These are phyloP conservation scores for Liriodendron chinense DNA, from an alignment of 164 flowering plant genomes.

Conservation along the genomic window DNA sequence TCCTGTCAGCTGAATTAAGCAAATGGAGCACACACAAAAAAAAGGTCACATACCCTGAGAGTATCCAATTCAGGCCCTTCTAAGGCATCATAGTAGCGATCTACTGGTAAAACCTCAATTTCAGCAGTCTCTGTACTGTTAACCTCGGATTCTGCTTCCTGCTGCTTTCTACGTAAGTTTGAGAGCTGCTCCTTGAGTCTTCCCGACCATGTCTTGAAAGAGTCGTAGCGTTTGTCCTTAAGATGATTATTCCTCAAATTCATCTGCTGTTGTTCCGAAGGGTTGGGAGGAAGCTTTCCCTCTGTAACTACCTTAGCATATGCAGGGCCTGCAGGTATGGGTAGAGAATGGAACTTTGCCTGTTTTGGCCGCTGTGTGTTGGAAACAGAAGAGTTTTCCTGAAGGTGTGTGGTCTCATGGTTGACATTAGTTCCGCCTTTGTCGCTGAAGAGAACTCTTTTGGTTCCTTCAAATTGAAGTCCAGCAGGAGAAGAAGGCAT, in stretches of 20 bases:
- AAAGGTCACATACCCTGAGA: conserved; percentile 44
- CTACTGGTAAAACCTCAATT: conserved; percentile 45
- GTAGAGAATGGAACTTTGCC: conserved; percentile 57
- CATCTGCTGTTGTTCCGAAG: conserved; percentile 4
- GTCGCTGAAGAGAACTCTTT: conserved; percentile 30
- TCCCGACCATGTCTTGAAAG: conserved; percentile 84
- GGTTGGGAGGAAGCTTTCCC: neutral
- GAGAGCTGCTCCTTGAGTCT: conserved; percentile 67
- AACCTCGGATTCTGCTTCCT: conserved; percentile 24
- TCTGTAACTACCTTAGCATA: conserved; percentile 10
- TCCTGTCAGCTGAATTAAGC: too few species aligned
- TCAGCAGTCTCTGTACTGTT: conserved; percentile 19
- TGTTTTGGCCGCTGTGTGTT: conserved; percentile 14
- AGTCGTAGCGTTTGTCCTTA: conserved; percentile 55
- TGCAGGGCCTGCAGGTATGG: conserved; percentile 38
- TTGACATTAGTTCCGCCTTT: conserved; percentile 9
- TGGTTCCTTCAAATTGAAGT: conserved; percentile 6
- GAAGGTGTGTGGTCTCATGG: conserved; percentile 13
- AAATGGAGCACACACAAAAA: neutral
- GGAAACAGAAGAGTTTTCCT: conserved; percentile 1
- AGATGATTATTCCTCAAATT: conserved; percentile 29
- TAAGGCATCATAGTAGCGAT: conserved; percentile 77
- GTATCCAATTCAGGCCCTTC: conserved; percentile 89
- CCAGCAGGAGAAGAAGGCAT: conserved; percentile 56
- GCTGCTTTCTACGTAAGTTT: conserved; percentile 46